Evolutionary conservation across 129 eudicot genomes (phyloP), one percentile per base, ranked within the genome.

Genomic region (Tagetes erecta): DNA sequence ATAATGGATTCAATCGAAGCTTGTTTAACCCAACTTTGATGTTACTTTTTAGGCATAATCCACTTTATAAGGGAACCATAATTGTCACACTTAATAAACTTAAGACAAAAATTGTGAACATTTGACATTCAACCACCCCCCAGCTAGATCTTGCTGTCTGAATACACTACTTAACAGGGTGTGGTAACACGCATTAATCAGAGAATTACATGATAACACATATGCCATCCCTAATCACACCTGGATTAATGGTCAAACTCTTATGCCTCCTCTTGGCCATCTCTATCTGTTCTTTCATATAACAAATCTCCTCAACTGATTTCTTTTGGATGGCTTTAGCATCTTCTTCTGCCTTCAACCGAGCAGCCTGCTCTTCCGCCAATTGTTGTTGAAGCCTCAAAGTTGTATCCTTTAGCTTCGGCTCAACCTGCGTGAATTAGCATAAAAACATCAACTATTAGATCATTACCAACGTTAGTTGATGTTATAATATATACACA

Each of bases 341-440:
- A 7, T 10, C 56, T 71, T 83, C 76, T 78, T 88, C 85, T 0
- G 91, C 84, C 79, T 31, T 81, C 67, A 80, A 67, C 36, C 91
- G 82, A 42, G 92, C 92, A 71, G 75, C 80, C 13, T 82, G 89
- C 80, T 88, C 96, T 81, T 77, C 80, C 4, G 81, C 89, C 82
- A 88, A 58, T 66, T 77, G 91, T 27, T 62, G 68, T 75, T 92
- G 88, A 45, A 91, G 86, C 76, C 80, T 72, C 4, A 31, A 38
- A 11, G 87, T 83, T 13, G 78, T 80, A 71, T 86, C 96, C 20
- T 68, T 86, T 4, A 88, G 78, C 84, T 77, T 91, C 13, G 64
- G 52, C 78, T 91, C 96, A 66, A 91, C 87, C 97, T 91, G 66
- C 1, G 35, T 55, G 1, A 67, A 8, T 31, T n/a, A 51, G 12